Evolutionary conservation across 768 basidiomycete genomes (phyloP).

Genomic region (Leucogyrophana mollusca): DNA sequence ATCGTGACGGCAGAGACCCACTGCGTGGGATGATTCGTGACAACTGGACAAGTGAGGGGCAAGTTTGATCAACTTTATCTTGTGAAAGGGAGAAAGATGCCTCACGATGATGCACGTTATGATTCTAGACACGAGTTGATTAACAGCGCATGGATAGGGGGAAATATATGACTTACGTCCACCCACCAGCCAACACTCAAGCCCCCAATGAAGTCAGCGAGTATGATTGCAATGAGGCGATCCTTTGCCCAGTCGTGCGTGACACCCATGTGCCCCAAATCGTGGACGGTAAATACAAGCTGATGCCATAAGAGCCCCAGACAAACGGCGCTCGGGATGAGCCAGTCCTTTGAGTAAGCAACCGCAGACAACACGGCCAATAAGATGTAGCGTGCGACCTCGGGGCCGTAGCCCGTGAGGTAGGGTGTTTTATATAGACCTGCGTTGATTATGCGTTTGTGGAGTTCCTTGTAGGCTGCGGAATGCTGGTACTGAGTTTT

Average conservation of each 20-base stretch:
- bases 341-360: slow-evolving; percentile 63
- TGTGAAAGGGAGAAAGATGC: slow-evolving; percentile 14
- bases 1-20: slow-evolving; percentile 36
- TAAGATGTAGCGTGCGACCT: slow-evolving; percentile 73
- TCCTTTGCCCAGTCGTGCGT: slow-evolving; percentile 86
- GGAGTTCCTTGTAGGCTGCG: slow-evolving; percentile 77
- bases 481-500: slow-evolving; percentile 66
- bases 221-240: slow-evolving; percentile 70
- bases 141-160: slow-evolving; percentile 6
- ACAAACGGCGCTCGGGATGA: slow-evolving; percentile 70
- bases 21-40: slow-evolving; percentile 98
- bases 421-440: slow-evolving; percentile 87
- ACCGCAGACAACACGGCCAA: slow-evolving; percentile 59
- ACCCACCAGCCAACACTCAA: slow-evolving; percentile 99
- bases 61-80: too few species aligned
- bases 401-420: slow-evolving; percentile 86
- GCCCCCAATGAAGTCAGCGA: slow-evolving; percentile 89
- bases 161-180: slow-evolving; percentile 61
- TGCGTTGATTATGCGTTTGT: slow-evolving; percentile 67
- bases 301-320: slow-evolving; percentile 96
- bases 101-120: slow-evolving; percentile 95
- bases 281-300: slow-evolving; percentile 88
- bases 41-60: slow-evolving; percentile 49
- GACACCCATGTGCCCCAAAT: slow-evolving; percentile 93
- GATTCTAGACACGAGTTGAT: slow-evolving; percentile 52